Conservation (phyloP, 2,329 filamentous ascomycete species). For the Aspergillus fumigatiaffinis region DNA sequence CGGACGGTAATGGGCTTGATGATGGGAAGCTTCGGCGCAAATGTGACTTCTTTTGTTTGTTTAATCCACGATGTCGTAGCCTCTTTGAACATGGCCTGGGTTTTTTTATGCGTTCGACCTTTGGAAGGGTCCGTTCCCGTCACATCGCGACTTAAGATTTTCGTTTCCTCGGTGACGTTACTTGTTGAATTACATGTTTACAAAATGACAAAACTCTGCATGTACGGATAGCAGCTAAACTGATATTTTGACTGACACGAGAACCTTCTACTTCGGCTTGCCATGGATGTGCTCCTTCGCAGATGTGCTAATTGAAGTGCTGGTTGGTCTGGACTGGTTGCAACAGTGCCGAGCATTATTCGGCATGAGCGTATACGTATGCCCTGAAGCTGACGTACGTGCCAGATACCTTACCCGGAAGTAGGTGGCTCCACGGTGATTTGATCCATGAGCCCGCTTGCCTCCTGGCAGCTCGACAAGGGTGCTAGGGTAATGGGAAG, state of each 20-base stretch:
- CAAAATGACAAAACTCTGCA: neutral
- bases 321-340: neutral
- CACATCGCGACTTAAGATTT: neutral
- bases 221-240: neutral
- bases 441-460: neutral
- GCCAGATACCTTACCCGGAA: neutral
- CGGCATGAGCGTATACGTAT: neutral
- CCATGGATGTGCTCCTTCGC: neutral
- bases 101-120: constrained; percentile 10
- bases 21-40: constrained; percentile 31
- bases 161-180: neutral
- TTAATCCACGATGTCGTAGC: constrained; percentile 6
- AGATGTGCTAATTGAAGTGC: neutral
- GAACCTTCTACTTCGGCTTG: neutral
- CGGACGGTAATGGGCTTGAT: constrained; percentile 33
- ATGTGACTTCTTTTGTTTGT: constrained; percentile 22
- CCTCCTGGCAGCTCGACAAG: neutral
- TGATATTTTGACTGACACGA: neutral
- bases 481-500: neutral
- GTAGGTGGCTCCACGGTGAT: neutral
- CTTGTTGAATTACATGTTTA: neutral
- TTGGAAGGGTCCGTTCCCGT: neutral
- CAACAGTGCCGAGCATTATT: neutral
- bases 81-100: constrained; percentile 14
- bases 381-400: neutral